Base-by-base conservation (phyloP, 2,329 filamentous ascomycete species). In the Diaporthe helianthi region DNA sequence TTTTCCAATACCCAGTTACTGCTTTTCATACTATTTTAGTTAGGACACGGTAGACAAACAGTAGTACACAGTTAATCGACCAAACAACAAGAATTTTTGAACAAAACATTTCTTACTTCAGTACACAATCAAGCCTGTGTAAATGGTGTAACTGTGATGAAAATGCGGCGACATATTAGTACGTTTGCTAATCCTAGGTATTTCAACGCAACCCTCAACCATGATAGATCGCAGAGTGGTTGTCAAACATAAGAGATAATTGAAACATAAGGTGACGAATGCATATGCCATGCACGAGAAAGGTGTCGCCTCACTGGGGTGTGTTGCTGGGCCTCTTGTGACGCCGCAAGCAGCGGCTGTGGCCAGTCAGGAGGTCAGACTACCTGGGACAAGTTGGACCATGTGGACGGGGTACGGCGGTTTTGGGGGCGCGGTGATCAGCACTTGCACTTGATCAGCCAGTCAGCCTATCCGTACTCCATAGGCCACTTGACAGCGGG, bases 401-500 rank as follows among this genome's bases (percentile, higher is more conserved):
- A 49, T 46, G 36, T 67, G 44, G 29, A 47, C 51, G 33, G 38
- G 51, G 49, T 33, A 17, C 33, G 36, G 38, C 53, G 46, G 41
- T 24, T 53, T 31, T 36, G 69, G 63, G 60, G 38, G 41, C 44
- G 68, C 44, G 49, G 17, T 17, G 64, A 67, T 67, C 41, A 58
- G 29, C 47, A 44, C 65, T 54, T 58, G 29, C 47, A 44, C 65
- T 54, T 58, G 67, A 67, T 58, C 69, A 64, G 44, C 65, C 55
- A n/a, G n/a, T n/a, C n/a, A n/a, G n/a, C n/a, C n/a, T n/a, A n/a
- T n/a, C n/a, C n/a, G n/a, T 64, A 51, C 44, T 53, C 13, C 38
- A 52, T 13, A 65, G 69, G 65, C 44, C 69, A 70, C 65, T 68
- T 68, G 69, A 70, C 69, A 70, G 41, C 55, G 58, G 26, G n/a